Evolutionary conservation across 345 rosid genomes (phyloP).

Genomic region (Corchorus olitorius): DNA sequence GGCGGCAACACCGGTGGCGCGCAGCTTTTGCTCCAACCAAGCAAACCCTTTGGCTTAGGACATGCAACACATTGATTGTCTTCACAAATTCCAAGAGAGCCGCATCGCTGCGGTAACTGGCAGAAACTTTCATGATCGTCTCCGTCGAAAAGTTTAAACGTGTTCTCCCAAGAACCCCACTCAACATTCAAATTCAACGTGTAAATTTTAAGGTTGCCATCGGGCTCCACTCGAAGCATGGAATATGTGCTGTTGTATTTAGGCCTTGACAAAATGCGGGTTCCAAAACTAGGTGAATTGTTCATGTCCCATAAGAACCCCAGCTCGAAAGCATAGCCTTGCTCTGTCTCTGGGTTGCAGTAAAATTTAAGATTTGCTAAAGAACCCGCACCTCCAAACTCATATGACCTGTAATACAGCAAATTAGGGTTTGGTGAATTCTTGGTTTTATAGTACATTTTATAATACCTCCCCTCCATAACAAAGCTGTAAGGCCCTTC

Average conservation of each 20-base stretch:
- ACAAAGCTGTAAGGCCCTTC: slow-evolving; percentile 61
- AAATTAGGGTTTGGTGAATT: slow-evolving; percentile 27
- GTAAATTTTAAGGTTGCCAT: slow-evolving; percentile 13
- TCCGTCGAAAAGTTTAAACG: background rate
- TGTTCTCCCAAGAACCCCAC: background rate
- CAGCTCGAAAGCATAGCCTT: slow-evolving; percentile 10
- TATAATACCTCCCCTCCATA: slow-evolving; percentile 30
- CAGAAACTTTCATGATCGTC: background rate
- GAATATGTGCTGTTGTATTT: slow-evolving; percentile 8
- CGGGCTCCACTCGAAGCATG: slow-evolving; percentile 11
- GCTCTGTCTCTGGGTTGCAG: background rate
- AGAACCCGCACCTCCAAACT: slow-evolving; percentile 11
- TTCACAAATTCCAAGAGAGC: slow-evolving; percentile 5
- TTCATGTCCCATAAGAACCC: slow-evolving; percentile 9
- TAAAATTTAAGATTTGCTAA: slow-evolving; percentile 2
- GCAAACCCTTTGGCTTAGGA: slow-evolving; percentile 1
- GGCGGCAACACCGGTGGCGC: background rate
- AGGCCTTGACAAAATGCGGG: background rate
- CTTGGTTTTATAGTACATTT: slow-evolving; percentile 21
- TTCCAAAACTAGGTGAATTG: background rate
- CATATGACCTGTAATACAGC: slow-evolving; percentile 21
- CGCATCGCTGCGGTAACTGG: background rate
- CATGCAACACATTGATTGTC: slow-evolving; percentile 13
- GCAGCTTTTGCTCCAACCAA: slow-evolving; percentile 15
- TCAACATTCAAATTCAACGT: background rate